phyloP scores from a whole-genome alignment of 1,139 yeast species.

The Zygosaccharomyces sapae region DNA sequence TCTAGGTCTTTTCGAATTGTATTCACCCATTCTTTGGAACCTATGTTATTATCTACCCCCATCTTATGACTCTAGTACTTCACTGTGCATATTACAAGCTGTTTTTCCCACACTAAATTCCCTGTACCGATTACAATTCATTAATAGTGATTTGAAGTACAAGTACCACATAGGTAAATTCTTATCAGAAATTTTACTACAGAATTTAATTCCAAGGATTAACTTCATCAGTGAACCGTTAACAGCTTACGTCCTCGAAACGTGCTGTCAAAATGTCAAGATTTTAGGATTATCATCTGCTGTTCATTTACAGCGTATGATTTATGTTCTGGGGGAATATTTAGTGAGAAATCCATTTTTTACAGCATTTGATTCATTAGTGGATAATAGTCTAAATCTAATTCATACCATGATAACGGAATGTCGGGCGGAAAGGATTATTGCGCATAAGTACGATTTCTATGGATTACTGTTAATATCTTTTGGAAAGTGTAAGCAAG shows the following conservation, averaged over 20 bases:
- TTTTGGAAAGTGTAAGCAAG: conserved; percentile 27
- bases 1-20: conserved; percentile 28
- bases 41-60: conserved; percentile 34
- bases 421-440: conserved; percentile 23
- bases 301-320: conserved; percentile 26
- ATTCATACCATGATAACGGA: conserved; percentile 13
- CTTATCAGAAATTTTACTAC: conserved; percentile 26
- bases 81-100: conserved; percentile 20
- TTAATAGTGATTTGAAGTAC: conserved; percentile 8
- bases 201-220: conserved; percentile 28
- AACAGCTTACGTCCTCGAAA: conserved; percentile 17
- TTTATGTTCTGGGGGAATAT: conserved; percentile 30
- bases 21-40: conserved; percentile 26
- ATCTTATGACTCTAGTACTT: conserved; percentile 19
- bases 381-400: conserved; percentile 17
- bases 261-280: conserved; percentile 9
- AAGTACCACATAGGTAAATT: conserved; percentile 17
- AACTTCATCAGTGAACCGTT: conserved; percentile 24
- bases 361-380: conserved; percentile 20
- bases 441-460: conserved; percentile 29
- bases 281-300: conserved; percentile 15
- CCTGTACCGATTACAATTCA: conserved; percentile 21
- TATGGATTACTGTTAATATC: conserved; percentile 23
- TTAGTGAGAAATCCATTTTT: conserved; percentile 30
- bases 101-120: conserved; percentile 27